phyloP scores from a whole-genome alignment of 495 filamentous ascomycete genomes.

The Aspergillus nidulans region DNA sequence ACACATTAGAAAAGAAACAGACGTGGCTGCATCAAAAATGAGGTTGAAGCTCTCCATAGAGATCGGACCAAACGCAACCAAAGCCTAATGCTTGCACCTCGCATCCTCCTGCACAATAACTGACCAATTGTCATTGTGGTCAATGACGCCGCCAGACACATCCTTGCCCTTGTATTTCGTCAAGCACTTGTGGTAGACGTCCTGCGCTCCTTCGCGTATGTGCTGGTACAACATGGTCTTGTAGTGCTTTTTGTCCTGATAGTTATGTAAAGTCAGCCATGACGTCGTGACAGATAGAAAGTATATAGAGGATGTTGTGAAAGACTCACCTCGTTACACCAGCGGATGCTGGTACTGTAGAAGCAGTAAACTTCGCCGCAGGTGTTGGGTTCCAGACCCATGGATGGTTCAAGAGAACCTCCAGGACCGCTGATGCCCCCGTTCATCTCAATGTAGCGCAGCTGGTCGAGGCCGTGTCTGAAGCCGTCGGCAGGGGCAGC shows the following conservation, averaged over 20 bases:
- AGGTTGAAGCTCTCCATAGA: too few relatives aligned
- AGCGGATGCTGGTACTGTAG: not conserved
- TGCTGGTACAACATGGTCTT: not conserved
- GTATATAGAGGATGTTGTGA: not conserved
- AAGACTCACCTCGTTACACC: not conserved
- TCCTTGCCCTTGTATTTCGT: not conserved
- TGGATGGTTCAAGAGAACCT: not conserved
- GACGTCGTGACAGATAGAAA: not conserved
- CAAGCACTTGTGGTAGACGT: not conserved
- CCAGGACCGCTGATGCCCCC: not conserved
- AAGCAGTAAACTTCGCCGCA: not conserved
- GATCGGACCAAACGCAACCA: too few relatives aligned
- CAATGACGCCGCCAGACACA: not conserved
- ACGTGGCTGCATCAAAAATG: too few relatives aligned
- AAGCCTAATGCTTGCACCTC: not conserved
- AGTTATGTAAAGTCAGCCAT: not conserved
- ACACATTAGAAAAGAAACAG: too few relatives aligned
- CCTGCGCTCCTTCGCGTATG: not conserved
- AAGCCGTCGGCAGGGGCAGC: not conserved
- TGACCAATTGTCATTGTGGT: not conserved
- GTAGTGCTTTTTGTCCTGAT: not conserved
- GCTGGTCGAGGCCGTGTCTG: not conserved
- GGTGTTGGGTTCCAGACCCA: not conserved
- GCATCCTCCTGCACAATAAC: not conserved
- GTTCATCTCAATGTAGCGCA: not conserved